Base-by-base conservation (phyloP, 1,284 basidiomycete genomes). In the Ganoderma sinense region DNA sequence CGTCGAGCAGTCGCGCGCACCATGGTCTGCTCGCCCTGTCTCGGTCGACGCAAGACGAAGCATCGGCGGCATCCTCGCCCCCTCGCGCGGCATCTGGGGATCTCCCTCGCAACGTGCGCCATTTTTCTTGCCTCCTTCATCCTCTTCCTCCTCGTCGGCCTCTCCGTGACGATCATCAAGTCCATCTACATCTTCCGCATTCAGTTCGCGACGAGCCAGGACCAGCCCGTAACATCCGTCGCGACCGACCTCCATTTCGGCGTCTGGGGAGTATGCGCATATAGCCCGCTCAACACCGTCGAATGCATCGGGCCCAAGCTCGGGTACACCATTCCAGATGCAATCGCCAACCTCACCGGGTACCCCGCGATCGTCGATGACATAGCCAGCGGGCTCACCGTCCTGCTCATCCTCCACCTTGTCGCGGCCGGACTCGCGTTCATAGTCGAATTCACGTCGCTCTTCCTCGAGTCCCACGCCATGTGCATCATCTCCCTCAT, bases 141-240 rank as follows among this genome's bases (percentile, higher is more conserved):
- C n/a, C 86, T 95, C 62, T 87, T 92, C 68, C 84, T 95, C 31
- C 85, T 95, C 68, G 89, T 93, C 66, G 91, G 89, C 5, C 81
- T 95, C 70, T 94, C 92, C 7, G 80, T 91, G 31, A 88, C 93
- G 2, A 91, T 95, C 79, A 89, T 91, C 79, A 91, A 91, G 78
- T 78, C 87, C 41, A 87, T 95, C 58, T 93, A 92, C 79, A 83
- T 95, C 33, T 82, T 95, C 60, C 76, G 83, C 56, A 80, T 95
- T 65, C 76, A 84, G 33, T 86, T 88, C 4, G 81, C 78, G 2
- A 68, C 80, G 7, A 74, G 78, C 2, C 73, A 78, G 14, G 72
- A 71, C 41, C 77, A 80, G 60, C 83, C 84, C 4, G 72, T 77
- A 39, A 88, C 89, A 6, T 84, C 83, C 72, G 78, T 88, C n/a